Percentiles rank a stretch among this genome's conserved stretches.
phyloP scores from a whole-genome alignment of 345 rosid species.

The Rubroshorea leprosula region DNA sequence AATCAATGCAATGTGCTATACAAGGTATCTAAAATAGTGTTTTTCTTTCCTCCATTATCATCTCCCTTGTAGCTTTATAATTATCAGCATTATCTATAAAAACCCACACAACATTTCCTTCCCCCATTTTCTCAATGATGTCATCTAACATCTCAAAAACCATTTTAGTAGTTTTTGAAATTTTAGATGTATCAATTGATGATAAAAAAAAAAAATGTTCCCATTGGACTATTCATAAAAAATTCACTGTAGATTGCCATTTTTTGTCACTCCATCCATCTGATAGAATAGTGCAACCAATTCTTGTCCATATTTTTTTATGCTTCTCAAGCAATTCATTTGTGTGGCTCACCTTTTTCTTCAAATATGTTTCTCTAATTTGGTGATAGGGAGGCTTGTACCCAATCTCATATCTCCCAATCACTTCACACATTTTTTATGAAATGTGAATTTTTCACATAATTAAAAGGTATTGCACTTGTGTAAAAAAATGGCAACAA shows the following conservation, averaged over 20 bases:
- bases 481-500: background rate
- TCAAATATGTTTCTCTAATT: too few relatives aligned
- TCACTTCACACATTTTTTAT: background rate
- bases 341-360: too few relatives aligned
- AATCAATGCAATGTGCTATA: conserved; percentile 21
- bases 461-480: conserved; percentile 4
- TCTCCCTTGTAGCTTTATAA: conserved; percentile 15
- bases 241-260: too few relatives aligned
- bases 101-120: too few relatives aligned
- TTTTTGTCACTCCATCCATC: too few relatives aligned
- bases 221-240: conserved; percentile 3
- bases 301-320: background rate
- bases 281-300: background rate
- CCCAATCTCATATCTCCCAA: background rate
- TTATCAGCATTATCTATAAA: background rate
- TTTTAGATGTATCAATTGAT: conserved; percentile 1
- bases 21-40: conserved; percentile 20
- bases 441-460: background rate
- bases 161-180: background rate
- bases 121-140: too few relatives aligned
- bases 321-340: background rate
- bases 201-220: conserved; percentile 2
- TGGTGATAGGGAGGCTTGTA: too few relatives aligned
- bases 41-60: conserved; percentile 18
- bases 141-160: background rate